Percentiles rank a stretch among this genome's conserved stretches.
phyloP scores from a whole-genome alignment of 2,329 filamentous ascomycete genomes.

The Raffaelea albimanens region DNA sequence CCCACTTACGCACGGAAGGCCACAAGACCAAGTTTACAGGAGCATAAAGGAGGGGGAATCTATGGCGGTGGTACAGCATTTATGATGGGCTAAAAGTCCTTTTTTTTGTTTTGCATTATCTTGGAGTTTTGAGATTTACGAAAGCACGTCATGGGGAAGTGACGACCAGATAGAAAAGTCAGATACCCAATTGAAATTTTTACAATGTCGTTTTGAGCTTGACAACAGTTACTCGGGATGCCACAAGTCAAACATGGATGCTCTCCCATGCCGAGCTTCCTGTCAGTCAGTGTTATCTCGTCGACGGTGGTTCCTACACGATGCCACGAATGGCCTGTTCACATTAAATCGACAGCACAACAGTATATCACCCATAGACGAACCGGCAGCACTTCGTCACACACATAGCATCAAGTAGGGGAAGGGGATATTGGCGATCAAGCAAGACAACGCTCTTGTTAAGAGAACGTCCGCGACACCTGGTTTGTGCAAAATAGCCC shows the following conservation, averaged over 20 bases:
- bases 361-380: too few species aligned
- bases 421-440: slow-evolving; percentile 66
- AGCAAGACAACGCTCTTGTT: slow-evolving; percentile 54
- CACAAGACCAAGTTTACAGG: slow-evolving; percentile 22
- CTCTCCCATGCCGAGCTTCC: too few species aligned
- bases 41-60: neutral
- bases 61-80: too few species aligned
- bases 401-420: slow-evolving; percentile 11
- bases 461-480: slow-evolving; percentile 80
- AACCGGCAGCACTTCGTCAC: neutral
- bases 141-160: too few species aligned
- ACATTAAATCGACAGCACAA: slow-evolving; percentile 19
- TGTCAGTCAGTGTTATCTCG: too few species aligned
- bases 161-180: neutral
- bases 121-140: too few species aligned
- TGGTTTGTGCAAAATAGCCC: slow-evolving; percentile 44
- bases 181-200: too few species aligned
- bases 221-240: neutral
- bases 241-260: neutral
- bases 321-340: too few species aligned
- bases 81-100: neutral
- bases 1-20: slow-evolving; percentile 41
- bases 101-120: neutral
- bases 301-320: too few species aligned
- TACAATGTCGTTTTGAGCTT: too few species aligned